Conservation (phyloP, 768 basidiomycete species). For the Naganishia vaughanmartiniae region DNA sequence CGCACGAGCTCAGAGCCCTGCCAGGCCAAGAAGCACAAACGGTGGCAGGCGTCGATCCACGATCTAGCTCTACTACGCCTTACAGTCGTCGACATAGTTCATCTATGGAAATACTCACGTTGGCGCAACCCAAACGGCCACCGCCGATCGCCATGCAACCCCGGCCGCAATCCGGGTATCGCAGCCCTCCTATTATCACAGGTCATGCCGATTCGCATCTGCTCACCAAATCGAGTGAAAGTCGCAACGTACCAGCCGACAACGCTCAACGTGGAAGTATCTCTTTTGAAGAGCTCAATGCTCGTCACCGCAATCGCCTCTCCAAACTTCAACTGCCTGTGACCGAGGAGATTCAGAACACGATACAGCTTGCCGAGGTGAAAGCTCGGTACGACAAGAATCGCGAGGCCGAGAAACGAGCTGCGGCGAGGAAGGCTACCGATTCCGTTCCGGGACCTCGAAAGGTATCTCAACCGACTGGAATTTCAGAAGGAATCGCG, state of each 20-base stretch:
- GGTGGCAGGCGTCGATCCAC: not conserved
- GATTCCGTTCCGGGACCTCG: slow-evolving; percentile 2
- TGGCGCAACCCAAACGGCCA: not conserved
- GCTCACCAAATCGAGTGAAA: not conserved
- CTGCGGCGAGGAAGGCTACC: slow-evolving; percentile 22
- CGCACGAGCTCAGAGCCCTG: slow-evolving; percentile 56
- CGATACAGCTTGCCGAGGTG: slow-evolving; percentile 71
- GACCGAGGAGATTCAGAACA: slow-evolving; percentile 73
- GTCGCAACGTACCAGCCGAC: not conserved
- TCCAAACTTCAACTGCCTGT: slow-evolving; percentile 76
- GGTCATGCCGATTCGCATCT: slow-evolving; percentile 21
- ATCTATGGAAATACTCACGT: not conserved
- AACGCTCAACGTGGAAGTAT: slow-evolving; percentile 51
- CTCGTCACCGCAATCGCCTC: slow-evolving; percentile 81
- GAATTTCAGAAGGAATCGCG: not conserved
- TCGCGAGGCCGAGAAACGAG: slow-evolving; percentile 25
- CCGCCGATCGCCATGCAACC: not conserved
- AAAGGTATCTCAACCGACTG: not conserved
- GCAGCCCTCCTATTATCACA: slow-evolving; percentile 18
- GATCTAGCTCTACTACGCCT: not conserved
- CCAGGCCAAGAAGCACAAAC: not conserved
- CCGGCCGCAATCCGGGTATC: not conserved
- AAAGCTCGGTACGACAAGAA: slow-evolving; percentile 27
- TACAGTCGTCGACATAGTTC: slow-evolving; percentile 1
- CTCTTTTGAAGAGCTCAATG: slow-evolving; percentile 82